Evolutionary conservation across 2,329 filamentous ascomycete genomes (phyloP), one percentile per base, ranked within the genome.

Genomic region (Hypoxylon sp.): DNA sequence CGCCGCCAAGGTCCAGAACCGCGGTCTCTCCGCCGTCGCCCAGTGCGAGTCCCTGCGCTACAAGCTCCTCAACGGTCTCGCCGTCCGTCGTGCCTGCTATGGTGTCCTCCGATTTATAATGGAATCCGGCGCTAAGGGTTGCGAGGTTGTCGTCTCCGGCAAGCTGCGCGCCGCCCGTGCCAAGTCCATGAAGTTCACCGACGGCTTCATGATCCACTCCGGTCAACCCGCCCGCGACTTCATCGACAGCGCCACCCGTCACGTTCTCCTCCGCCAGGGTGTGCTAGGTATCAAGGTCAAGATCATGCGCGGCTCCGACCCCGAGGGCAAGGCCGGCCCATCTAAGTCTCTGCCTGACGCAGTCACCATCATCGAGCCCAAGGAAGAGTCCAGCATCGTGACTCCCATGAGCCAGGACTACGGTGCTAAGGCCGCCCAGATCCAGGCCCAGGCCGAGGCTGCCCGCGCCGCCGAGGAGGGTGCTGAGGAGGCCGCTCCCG

Each of bases 151-250:
- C 82, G 96, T 99, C 78, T 98, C 94, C 78, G 96, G 96, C 85
- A 99, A 99, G 92, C 93, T 99, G 79, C 92, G 96, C 82, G 96
- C 96, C 84, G 96, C 96, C 81, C 94, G 96, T 89, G 96, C 96
- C 86, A 99, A 99, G 94, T 94, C 90, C 88, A 99, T 99, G 96
- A 99, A 99, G 92, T 99, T 99, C 92, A 99, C 96, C 85, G 94
- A 99, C 86, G 96, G 96, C 84, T 99, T 99, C 94, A 99, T 99
- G 96, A 99, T 99, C 87, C 96, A 99, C 93, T 99, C 96, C 81
- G 96, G 96, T 87, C 96, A 99, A 86, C 96, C 96, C 81, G 96
- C 95, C 82, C 95, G 97, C 87, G 96, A 99, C 88, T 99, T 99
- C 89, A 99, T 99, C 84, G 96, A 99, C 90, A 90, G 87, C 81